Conservation (phyloP, 2,329 filamentous ascomycete species). For the Neonectria neomacrospora region DNA sequence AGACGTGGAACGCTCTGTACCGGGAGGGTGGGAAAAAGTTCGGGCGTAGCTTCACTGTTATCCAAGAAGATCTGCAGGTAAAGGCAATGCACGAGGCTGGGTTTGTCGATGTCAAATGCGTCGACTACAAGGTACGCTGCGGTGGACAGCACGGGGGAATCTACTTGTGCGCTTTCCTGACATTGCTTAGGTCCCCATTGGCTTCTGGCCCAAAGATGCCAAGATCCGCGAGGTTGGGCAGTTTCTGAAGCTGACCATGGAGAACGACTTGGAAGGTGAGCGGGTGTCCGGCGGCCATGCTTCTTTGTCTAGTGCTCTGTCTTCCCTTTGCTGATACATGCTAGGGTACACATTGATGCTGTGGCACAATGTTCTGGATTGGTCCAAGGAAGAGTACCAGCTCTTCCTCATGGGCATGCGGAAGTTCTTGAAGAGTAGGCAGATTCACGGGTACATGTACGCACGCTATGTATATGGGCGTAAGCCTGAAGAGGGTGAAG, state of each 20-base stretch:
- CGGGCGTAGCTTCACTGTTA: slow-evolving; percentile 11
- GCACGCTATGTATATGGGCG: slow-evolving; percentile 20
- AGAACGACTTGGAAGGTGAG: slow-evolving; percentile 27
- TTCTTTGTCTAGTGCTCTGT: too few species aligned
- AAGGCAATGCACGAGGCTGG: slow-evolving; percentile 9
- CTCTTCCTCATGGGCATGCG: slow-evolving; percentile 32
- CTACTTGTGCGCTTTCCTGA: neutral
- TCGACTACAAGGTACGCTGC: slow-evolving; percentile 22
- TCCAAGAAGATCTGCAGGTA: neutral
- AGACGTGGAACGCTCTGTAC: slow-evolving; percentile 14
- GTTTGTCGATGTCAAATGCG: slow-evolving; percentile 4
- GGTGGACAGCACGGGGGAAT: too few species aligned
- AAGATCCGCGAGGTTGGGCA: slow-evolving; percentile 17
- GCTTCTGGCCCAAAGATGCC: slow-evolving; percentile 19
- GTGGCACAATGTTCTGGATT: slow-evolving; percentile 34
- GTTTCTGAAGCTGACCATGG: slow-evolving; percentile 22
- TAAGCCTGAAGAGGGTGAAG: neutral
- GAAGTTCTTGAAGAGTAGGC: slow-evolving; percentile 12
- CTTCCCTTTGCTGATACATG: neutral
- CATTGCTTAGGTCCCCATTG: slow-evolving; percentile 10
- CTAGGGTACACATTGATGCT: slow-evolving; percentile 21
- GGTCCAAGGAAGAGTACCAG: slow-evolving; percentile 38
- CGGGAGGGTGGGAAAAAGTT: slow-evolving; percentile 8
- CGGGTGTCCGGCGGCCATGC: too few species aligned
- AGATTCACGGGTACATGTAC: slow-evolving; percentile 20